These are phyloP conservation scores for Geum urbanum DNA, from an alignment of 306 rosid genomes.

Conservation along the genomic window DNA sequence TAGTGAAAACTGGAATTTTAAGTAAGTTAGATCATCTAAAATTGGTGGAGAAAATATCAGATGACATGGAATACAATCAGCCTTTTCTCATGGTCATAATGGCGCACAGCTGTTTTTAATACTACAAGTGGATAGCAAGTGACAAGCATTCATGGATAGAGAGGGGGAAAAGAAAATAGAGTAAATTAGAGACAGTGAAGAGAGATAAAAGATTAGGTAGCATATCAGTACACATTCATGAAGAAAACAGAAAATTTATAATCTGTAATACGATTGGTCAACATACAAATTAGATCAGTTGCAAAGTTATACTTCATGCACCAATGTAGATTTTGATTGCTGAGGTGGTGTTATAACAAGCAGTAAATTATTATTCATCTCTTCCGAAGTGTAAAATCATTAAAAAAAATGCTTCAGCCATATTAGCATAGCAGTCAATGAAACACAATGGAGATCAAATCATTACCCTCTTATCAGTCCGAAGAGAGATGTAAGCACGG, in stretches of 20 bases:
- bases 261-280: neutral
- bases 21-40: slow-evolving; percentile 25
- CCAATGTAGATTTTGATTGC: neutral
- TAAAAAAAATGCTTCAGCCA: neutral
- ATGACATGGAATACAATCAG: neutral
- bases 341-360: neutral
- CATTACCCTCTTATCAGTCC: slow-evolving; percentile 91
- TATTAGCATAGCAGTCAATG: neutral
- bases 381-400: neutral
- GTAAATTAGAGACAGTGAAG: neutral
- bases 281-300: neutral
- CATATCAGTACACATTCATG: neutral
- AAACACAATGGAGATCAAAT: slow-evolving; percentile 4
- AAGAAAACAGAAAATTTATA: neutral
- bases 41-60: neutral
- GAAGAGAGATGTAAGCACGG: slow-evolving; percentile 83
- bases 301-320: slow-evolving; percentile 8
- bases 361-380: neutral
- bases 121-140: neutral
- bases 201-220: neutral
- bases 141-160: neutral
- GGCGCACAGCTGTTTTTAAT: neutral
- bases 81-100: neutral
- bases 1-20: slow-evolving; percentile 72
- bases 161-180: neutral